These are phyloP conservation scores for Acaromyces ingoldii DNA, from an alignment of 1,284 basidiomycete genomes.

Conservation along the genomic window DNA sequence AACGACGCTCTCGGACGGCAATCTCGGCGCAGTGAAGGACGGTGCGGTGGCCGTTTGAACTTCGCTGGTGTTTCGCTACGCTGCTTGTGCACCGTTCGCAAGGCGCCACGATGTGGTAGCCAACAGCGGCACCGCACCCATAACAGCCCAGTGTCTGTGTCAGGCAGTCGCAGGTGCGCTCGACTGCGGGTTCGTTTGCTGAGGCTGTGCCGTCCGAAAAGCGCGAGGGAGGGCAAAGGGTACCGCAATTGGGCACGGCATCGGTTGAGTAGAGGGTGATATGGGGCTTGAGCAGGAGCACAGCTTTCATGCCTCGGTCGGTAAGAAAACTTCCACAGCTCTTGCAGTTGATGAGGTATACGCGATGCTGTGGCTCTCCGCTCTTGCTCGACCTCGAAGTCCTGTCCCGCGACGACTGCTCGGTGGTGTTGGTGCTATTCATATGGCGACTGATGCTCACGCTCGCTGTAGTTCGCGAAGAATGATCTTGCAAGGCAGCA, in stretches of 20 bases:
- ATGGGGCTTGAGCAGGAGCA: conserved; percentile 71
- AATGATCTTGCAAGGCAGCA: not conserved
- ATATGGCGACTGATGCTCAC: not conserved
- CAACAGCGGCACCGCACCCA: conserved; percentile 66
- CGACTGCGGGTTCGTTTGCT: conserved; percentile 55
- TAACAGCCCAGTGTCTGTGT: conserved; percentile 75
- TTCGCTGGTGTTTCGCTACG: conserved; percentile 56
- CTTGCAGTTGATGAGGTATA: conserved; percentile 74
- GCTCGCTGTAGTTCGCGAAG: not conserved
- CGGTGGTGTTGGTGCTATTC: not conserved
- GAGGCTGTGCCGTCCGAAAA: not conserved
- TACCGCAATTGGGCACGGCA: conserved; percentile 69
- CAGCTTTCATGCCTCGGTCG: conserved; percentile 81
- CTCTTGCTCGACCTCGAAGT: not conserved
- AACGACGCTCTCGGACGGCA: conserved; percentile 64
- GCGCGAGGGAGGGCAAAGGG: conserved; percentile 26
- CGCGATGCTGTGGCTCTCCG: conserved; percentile 43
- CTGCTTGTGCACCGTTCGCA: conserved; percentile 49
- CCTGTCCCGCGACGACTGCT: not conserved
- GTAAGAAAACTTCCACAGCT: conserved; percentile 69
- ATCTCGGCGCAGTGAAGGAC: conserved; percentile 80
- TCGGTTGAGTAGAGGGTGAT: conserved; percentile 79
- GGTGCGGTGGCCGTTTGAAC: conserved; percentile 73
- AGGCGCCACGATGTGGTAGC: conserved; percentile 41
- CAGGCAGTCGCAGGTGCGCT: conserved; percentile 64